Evolutionary conservation across 169 alveolate species (phyloP).

Genomic region (Amoebophrya sp.): DNA sequence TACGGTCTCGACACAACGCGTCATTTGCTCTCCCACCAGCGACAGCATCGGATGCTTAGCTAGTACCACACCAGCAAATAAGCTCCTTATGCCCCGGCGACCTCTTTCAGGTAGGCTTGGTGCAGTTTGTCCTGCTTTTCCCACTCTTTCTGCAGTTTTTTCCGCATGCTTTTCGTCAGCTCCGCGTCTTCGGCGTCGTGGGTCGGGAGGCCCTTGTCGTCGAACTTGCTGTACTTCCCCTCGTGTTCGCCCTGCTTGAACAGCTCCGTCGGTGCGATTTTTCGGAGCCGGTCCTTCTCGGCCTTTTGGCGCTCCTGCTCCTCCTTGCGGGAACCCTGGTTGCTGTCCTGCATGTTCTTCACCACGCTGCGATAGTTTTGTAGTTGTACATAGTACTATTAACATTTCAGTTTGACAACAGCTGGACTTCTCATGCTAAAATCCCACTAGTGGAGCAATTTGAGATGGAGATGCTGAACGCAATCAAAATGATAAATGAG

Average conservation of each 20-base stretch:
- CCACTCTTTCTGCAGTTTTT: conserved; percentile 29
- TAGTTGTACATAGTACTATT: too few species aligned
- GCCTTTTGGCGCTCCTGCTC: neutral
- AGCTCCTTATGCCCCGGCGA: neutral
- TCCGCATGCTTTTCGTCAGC: neutral
- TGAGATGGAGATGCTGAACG: too few species aligned
- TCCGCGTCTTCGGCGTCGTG: conserved; percentile 27
- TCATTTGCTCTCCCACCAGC: neutral
- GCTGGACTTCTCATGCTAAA: too few species aligned
- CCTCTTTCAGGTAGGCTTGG: neutral
- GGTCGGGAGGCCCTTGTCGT: conserved; percentile 37
- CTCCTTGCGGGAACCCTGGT: neutral
- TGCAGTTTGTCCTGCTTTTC: conserved; percentile 7
- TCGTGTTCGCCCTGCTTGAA: conserved; percentile 38
- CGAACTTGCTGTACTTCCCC: conserved; percentile 31
- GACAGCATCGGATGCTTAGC: neutral
- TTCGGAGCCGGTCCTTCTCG: neutral
- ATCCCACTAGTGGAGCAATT: too few species aligned
- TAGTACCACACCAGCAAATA: neutral
- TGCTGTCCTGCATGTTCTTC: neutral
- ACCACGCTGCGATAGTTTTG: neutral
- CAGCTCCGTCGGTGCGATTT: conserved; percentile 28
- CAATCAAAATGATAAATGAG: too few species aligned
- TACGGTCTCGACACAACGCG: neutral
- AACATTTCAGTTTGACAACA: too few species aligned